Conservation (phyloP, 2,329 filamentous ascomycete genomes). For the Phialophora tarda region DNA sequence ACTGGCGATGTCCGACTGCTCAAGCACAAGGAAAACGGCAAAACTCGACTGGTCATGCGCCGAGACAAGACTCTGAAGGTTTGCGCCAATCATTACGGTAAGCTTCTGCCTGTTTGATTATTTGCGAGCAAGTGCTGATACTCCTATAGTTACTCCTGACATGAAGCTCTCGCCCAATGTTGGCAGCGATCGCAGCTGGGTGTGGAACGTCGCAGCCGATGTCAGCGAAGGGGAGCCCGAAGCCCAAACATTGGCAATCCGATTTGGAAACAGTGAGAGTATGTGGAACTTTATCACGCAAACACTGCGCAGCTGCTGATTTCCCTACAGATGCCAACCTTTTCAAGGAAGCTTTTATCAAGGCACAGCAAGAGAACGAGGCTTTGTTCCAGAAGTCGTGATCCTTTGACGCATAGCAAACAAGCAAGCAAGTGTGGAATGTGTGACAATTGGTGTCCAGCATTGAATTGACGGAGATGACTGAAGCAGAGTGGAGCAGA, state of each 20-base stretch:
- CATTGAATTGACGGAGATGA: conserved; percentile 18
- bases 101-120: conserved; percentile 45
- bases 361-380: conserved; percentile 96
- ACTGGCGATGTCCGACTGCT: conserved; percentile 94
- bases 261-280: conserved; percentile 98
- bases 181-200: conserved; percentile 97
- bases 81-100: conserved; percentile 99
- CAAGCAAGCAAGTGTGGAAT: conserved; percentile 19
- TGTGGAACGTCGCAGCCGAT: conserved; percentile 97
- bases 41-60: conserved; percentile 97
- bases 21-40: conserved; percentile 98
- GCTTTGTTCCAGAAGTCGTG: conserved; percentile 66
- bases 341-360: conserved; percentile 97
- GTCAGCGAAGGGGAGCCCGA: conserved; percentile 98
- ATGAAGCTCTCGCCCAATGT: conserved; percentile 99
- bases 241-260: conserved; percentile 92
- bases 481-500: conserved; percentile 1
- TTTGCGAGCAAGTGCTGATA: conserved; percentile 36
- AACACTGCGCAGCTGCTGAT: conserved; percentile 3
- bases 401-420: conserved; percentile 9
- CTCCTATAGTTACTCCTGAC: conserved; percentile 79
- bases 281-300: conserved; percentile 49
- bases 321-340: conserved; percentile 78
- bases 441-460: conserved; percentile 26
- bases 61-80: conserved; percentile 99